Percentiles rank a stretch among this genome's conserved stretches.
Conservation (phyloP, 106 monocot species). For the Vanilla planifolia region DNA sequence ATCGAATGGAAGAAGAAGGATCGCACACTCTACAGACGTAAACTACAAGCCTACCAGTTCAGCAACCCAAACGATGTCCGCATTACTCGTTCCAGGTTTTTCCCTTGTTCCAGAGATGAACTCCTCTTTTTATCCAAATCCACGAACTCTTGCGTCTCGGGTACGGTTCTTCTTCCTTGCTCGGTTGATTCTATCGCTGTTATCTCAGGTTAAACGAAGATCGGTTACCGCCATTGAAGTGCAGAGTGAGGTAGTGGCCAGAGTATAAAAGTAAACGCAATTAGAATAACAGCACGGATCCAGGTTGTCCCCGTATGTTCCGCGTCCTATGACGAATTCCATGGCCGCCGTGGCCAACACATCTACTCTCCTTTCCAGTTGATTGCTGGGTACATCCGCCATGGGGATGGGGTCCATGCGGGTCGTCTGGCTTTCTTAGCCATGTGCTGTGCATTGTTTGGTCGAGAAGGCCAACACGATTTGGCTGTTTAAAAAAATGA, state of each 20-base stretch:
- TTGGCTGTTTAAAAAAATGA: no score
- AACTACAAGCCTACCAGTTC: not conserved
- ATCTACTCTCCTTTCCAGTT: no score
- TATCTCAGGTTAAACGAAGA: not conserved
- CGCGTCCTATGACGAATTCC: not conserved
- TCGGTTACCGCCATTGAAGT: not conserved
- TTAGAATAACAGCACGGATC: slow-evolving; percentile 9
- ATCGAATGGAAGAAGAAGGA: no score
- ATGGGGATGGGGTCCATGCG: no score
- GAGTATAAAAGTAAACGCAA: not conserved
- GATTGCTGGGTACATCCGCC: no score
- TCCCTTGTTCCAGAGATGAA: not conserved
- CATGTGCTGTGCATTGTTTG: no score
- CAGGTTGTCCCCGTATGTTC: slow-evolving; percentile 13
- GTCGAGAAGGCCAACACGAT: no score
- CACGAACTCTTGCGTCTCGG: no score
- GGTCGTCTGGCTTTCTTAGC: no score
- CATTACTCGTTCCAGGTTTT: slow-evolving; percentile 8
- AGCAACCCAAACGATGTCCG: no score
- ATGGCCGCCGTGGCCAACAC: not conserved
- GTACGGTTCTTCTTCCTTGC: not conserved
- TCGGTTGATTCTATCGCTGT: not conserved
- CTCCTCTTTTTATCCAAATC: not conserved
- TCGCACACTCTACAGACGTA: not conserved
- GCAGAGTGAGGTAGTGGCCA: not conserved